phyloP scores from a whole-genome alignment of 2,329 filamentous ascomycete genomes.

The Paracoccidioides lutzii region DNA sequence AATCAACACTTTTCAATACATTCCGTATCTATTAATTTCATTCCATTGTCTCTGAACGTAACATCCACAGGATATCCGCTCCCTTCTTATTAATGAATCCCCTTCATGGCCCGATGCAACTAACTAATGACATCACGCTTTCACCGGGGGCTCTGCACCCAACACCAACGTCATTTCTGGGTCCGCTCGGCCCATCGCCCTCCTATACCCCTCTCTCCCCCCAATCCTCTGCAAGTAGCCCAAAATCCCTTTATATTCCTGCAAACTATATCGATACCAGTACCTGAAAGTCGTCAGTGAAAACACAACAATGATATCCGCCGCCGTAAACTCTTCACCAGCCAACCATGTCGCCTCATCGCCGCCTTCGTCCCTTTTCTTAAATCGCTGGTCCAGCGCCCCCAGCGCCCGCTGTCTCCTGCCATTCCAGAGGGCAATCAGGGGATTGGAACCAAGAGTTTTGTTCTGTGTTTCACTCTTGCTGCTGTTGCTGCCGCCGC shows the following conservation, averaged over 20 bases:
- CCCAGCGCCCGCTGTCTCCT: slow-evolving; percentile 1
- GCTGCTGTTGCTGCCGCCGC: not conserved
- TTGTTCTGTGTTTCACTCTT: not conserved
- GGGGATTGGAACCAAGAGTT: not conserved
- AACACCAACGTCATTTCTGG: slow-evolving; percentile 30
- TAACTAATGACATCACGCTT: too few species aligned
- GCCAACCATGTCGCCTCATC: slow-evolving; percentile 41
- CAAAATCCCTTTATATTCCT: slow-evolving; percentile 32
- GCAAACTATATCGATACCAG: slow-evolving; percentile 25
- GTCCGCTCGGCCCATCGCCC: slow-evolving; percentile 39
- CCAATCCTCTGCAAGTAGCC: slow-evolving; percentile 36
- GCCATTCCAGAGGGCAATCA: not conserved
- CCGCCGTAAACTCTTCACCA: slow-evolving; percentile 49
- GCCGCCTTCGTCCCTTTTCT: slow-evolving; percentile 39
- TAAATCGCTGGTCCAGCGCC: slow-evolving; percentile 29
- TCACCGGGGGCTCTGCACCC: slow-evolving; percentile 5
- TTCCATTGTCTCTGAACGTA: not conserved
- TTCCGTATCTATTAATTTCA: not conserved
- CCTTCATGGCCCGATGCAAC: too few species aligned
- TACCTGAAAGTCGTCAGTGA: slow-evolving; percentile 49
- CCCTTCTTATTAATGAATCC: too few species aligned
- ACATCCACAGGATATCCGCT: too few species aligned
- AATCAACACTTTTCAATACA: not conserved
- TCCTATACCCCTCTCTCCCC: slow-evolving; percentile 35
- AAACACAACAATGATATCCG: slow-evolving; percentile 53